Conservation (phyloP, 169 alveolate species). For the Cytauxzoon felis region DNA sequence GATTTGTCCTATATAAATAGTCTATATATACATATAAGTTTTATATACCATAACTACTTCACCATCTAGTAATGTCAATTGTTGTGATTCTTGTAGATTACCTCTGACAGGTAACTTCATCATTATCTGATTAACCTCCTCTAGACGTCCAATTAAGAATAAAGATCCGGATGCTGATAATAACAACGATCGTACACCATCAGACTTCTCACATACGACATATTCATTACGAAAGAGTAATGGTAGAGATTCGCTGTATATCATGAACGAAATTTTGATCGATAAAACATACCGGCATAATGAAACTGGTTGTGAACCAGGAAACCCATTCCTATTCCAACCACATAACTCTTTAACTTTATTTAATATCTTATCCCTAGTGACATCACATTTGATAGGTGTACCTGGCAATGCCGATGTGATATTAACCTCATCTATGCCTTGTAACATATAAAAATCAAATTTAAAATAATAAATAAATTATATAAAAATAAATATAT, state of each 20-base stretch:
- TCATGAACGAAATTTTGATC: neutral
- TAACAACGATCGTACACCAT: slow-evolving; percentile 82
- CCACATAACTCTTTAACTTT: slow-evolving; percentile 74
- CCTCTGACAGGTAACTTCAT: slow-evolving; percentile 78
- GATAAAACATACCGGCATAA: slow-evolving; percentile 63
- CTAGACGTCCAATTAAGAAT: slow-evolving; percentile 82
- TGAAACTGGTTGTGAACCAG: slow-evolving; percentile 87
- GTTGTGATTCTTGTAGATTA: slow-evolving; percentile 73
- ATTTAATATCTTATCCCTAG: slow-evolving; percentile 43
- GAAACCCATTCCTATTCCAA: slow-evolving; percentile 82
- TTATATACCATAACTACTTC: slow-evolving; percentile 78
- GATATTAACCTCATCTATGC: neutral
- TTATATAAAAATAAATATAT: neutral
- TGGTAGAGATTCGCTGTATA: slow-evolving; percentile 45
- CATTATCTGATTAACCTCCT: slow-evolving; percentile 72
- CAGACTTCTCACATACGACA: slow-evolving; percentile 88
- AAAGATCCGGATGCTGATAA: slow-evolving; percentile 81
- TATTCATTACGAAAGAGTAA: slow-evolving; percentile 70
- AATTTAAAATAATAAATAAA: neutral
- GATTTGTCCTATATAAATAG: slow-evolving; percentile 3
- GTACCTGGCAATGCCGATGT: slow-evolving; percentile 38
- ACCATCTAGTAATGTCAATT: slow-evolving; percentile 84
- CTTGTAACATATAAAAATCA: neutral
- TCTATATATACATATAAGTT: slow-evolving; percentile 30
- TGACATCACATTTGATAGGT: slow-evolving; percentile 28